A percentile compares a stretch with the other conserved stretches of the same genome.
Evolutionary conservation across 768 basidiomycete genomes (phyloP).

Genomic region (Mycena amicta): DNA sequence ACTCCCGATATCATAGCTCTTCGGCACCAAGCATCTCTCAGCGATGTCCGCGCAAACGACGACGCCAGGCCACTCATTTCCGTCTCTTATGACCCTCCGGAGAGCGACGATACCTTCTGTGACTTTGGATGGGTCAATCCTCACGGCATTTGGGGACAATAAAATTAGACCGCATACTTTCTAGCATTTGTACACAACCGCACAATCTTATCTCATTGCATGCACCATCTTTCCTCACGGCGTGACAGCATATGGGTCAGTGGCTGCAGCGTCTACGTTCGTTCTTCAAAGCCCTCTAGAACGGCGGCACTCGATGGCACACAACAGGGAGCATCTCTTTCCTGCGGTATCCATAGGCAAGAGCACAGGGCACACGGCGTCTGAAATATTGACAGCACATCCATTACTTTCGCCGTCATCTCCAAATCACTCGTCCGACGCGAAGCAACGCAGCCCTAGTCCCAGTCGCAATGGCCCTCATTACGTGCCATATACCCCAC

Average conservation of each 20-base stretch:
- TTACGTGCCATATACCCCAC: slow-evolving; percentile 20
- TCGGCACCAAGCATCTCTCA: background rate
- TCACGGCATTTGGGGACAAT: slow-evolving; percentile 26
- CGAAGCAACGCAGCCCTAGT: slow-evolving; percentile 31
- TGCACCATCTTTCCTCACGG: too few relatives aligned
- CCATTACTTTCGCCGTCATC: slow-evolving; percentile 59
- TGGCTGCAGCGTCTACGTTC: too few relatives aligned
- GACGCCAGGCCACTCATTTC: slow-evolving; percentile 3
- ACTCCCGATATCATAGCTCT: too few relatives aligned
- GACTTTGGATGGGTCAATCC: slow-evolving; percentile 35
- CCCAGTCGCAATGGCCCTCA: slow-evolving; percentile 51
- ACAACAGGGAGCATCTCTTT: slow-evolving; percentile 32
- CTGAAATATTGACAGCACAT: slow-evolving; percentile 62
- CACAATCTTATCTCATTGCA: too few relatives aligned
- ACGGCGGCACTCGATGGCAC: background rate
- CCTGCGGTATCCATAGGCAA: slow-evolving; percentile 61
- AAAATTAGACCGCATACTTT: too few relatives aligned
- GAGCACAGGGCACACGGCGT: slow-evolving; percentile 48
- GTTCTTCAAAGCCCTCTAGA: too few relatives aligned
- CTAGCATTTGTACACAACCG: too few relatives aligned
- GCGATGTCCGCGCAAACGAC: background rate
- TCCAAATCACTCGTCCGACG: slow-evolving; percentile 31
- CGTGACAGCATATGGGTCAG: too few relatives aligned
- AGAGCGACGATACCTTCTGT: slow-evolving; percentile 17
- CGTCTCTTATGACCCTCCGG: slow-evolving; percentile 24